phyloP scores from a whole-genome alignment of 2,329 filamentous ascomycete genomes.

The Fusarium buxicola region DNA sequence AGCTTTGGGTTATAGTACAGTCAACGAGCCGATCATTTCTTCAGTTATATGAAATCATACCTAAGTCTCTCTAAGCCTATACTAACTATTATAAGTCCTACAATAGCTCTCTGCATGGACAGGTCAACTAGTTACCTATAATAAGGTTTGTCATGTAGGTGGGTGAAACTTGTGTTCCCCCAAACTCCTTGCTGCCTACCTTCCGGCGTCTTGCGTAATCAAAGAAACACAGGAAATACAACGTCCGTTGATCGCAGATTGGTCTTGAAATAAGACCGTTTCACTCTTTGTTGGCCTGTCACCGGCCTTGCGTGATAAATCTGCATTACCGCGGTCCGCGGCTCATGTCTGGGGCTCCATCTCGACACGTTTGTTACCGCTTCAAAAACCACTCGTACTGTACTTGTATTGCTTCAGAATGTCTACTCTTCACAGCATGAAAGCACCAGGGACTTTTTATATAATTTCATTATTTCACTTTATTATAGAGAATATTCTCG shows the following conservation, averaged over 20 bases:
- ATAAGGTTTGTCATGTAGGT: too few relatives aligned
- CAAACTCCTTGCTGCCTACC: too few relatives aligned
- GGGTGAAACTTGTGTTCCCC: too few relatives aligned
- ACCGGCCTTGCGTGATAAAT: neutral
- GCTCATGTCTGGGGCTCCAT: neutral
- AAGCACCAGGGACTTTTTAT: slow-evolving; percentile 32
- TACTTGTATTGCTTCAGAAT: neutral
- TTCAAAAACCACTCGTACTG: neutral
- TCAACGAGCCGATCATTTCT: too few relatives aligned
- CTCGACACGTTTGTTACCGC: neutral
- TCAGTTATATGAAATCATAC: too few relatives aligned
- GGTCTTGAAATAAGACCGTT: neutral
- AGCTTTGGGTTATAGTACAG: too few relatives aligned
- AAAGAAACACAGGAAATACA: neutral
- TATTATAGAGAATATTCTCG: slow-evolving; percentile 24
- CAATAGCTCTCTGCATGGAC: too few relatives aligned
- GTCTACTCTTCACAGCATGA: slow-evolving; percentile 12
- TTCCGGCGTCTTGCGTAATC: too few relatives aligned
- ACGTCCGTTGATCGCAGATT: neutral
- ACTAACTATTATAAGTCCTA: too few relatives aligned
- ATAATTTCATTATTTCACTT: slow-evolving; percentile 32
- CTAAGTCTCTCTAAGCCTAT: too few relatives aligned
- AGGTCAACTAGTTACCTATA: too few relatives aligned
- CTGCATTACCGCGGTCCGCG: neutral
- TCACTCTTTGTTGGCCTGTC: neutral